phyloP scores from a whole-genome alignment of 495 filamentous ascomycete genomes.

The Trichoderma erinaceum region DNA sequence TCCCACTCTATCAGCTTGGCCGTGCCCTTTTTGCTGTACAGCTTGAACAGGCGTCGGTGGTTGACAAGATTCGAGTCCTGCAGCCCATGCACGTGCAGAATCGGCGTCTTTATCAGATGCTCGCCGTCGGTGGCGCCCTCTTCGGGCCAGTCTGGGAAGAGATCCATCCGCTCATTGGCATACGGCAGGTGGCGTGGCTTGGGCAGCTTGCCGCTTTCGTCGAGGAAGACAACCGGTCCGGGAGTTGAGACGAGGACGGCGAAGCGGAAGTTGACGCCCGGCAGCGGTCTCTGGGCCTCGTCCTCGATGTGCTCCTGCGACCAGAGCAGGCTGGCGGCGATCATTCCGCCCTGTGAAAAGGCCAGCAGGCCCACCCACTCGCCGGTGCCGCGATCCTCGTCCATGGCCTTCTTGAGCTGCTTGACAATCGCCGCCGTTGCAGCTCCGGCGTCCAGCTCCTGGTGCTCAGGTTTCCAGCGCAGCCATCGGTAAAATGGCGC shows the following conservation, averaged over 20 bases:
- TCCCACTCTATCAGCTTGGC: slow-evolving; percentile 54
- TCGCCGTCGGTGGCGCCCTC: neutral
- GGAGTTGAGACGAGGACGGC: slow-evolving; percentile 51
- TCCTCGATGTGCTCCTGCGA: slow-evolving; percentile 26
- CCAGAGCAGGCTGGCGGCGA: slow-evolving; percentile 44
- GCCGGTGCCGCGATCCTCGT: slow-evolving; percentile 39
- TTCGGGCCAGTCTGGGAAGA: slow-evolving; percentile 14
- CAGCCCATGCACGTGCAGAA: slow-evolving; percentile 58
- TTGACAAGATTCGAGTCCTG: slow-evolving; percentile 47
- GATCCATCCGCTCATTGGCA: slow-evolving; percentile 8
- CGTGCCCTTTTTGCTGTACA: slow-evolving; percentile 41
- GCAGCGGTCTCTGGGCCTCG: slow-evolving; percentile 12
- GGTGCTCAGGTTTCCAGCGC: slow-evolving; percentile 43
- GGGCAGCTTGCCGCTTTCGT: slow-evolving; percentile 21
- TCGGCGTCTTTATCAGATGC: slow-evolving; percentile 41
- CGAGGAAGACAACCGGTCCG: slow-evolving; percentile 46
- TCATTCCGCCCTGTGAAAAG: slow-evolving; percentile 55
- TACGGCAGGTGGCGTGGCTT: neutral
- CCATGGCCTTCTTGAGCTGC: slow-evolving; percentile 35
- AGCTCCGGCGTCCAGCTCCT: slow-evolving; percentile 33
- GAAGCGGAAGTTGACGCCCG: slow-evolving; percentile 26
- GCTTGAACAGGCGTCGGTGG: slow-evolving; percentile 43
- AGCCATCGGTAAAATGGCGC: slow-evolving; percentile 58
- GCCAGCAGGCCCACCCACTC: slow-evolving; percentile 53
- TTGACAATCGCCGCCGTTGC: slow-evolving; percentile 28